Conservation (phyloP, 495 filamentous ascomycete genomes). For the Penicillium daleae region DNA sequence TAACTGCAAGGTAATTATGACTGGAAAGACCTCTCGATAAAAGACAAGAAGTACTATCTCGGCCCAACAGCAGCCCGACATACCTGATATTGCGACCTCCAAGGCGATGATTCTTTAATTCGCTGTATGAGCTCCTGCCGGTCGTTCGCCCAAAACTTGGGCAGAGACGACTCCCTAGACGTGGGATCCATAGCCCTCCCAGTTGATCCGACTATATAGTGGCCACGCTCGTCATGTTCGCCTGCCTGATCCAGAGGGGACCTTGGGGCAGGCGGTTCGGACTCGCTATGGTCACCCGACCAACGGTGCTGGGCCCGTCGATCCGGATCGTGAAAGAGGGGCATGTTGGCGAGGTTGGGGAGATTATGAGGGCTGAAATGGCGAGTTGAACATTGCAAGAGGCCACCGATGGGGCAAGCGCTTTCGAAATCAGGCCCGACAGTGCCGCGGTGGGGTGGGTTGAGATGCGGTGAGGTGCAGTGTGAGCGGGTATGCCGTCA, state of each 20-base stretch:
- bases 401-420: conserved; percentile 27
- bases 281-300: conserved; percentile 33
- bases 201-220: conserved; percentile 10
- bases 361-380: conserved; percentile 22
- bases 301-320: conserved; percentile 36
- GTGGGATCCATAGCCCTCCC: conserved; percentile 7
- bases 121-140: conserved; percentile 82
- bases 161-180: conserved; percentile 12
- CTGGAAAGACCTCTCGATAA: too few species aligned
- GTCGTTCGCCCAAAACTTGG: conserved; percentile 46
- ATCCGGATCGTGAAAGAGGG: conserved; percentile 46
- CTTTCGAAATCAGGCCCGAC: conserved; percentile 18
- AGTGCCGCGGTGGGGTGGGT: conserved; percentile 26
- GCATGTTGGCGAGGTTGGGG: conserved; percentile 36
- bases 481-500: conserved; percentile 26
- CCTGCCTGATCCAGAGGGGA: conserved; percentile 21
- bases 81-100: conserved; percentile 70
- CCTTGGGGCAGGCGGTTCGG: conserved; percentile 19
- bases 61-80: conserved; percentile 28
- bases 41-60: not conserved
- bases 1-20: not conserved
- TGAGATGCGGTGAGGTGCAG: conserved; percentile 35
- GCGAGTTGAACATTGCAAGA: conserved; percentile 27
- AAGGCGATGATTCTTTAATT: conserved; percentile 82
- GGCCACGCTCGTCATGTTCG: conserved; percentile 12